Conservation (phyloP, 495 filamentous ascomycete genomes). For the Penicillium soppii region DNA sequence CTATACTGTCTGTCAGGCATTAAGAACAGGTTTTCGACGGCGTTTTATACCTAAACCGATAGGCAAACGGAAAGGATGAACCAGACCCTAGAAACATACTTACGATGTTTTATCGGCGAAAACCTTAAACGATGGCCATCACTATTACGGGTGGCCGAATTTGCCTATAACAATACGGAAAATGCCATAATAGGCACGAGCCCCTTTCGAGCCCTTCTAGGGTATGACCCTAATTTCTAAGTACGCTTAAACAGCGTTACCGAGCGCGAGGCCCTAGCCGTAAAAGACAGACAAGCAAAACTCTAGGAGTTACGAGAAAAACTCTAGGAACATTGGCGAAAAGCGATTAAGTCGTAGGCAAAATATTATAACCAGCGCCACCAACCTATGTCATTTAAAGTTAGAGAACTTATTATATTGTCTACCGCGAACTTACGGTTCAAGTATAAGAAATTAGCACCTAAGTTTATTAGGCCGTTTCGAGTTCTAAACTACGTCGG, state of each 20-base stretch:
- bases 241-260: background rate
- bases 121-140: background rate
- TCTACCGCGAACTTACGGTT: background rate
- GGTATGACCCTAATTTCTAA: background rate
- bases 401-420: background rate
- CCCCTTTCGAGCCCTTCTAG: background rate
- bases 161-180: slow-evolving; percentile 1
- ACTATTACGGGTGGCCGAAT: background rate
- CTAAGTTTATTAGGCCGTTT: background rate
- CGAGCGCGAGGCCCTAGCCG: background rate
- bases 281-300: background rate
- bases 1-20: slow-evolving; percentile 8
- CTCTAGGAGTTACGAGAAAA: background rate
- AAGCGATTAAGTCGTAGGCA: background rate
- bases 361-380: background rate
- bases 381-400: background rate
- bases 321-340: background rate
- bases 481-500: background rate
- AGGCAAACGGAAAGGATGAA: slow-evolving; percentile 15
- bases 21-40: background rate
- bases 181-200: background rate
- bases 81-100: slow-evolving; percentile 1
- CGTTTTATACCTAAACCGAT: slow-evolving; percentile 21
- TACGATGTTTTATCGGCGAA: slow-evolving; percentile 16
- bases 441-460: background rate